These are phyloP conservation scores for Diaporthe citri DNA, from an alignment of 2,329 filamentous ascomycete species.

Conservation along the genomic window DNA sequence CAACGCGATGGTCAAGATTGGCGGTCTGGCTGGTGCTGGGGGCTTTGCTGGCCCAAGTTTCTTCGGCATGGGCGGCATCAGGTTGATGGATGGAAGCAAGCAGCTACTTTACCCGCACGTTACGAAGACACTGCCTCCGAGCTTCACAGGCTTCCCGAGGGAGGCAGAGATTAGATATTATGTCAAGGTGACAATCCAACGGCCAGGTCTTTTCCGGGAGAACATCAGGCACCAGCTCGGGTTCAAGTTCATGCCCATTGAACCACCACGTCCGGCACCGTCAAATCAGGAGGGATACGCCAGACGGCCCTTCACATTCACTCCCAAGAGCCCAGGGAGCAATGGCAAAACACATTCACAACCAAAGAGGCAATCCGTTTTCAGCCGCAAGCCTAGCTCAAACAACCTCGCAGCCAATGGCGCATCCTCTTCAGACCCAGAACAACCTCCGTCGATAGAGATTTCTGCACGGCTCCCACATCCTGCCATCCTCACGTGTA, in stretches of 20 bases:
- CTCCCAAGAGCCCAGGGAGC: slow-evolving; percentile 53
- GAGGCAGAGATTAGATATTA: slow-evolving; percentile 94
- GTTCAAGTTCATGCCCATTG: slow-evolving; percentile 92
- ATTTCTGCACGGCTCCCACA: slow-evolving; percentile 84
- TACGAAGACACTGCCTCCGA: slow-evolving; percentile 88
- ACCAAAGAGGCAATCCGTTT: slow-evolving; percentile 60
- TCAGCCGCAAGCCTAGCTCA: slow-evolving; percentile 40
- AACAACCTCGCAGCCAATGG: slow-evolving; percentile 20
- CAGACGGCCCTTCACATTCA: slow-evolving; percentile 74
- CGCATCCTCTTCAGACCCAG: slow-evolving; percentile 7
- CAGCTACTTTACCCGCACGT: slow-evolving; percentile 78
- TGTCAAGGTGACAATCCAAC: slow-evolving; percentile 92
- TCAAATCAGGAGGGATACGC: slow-evolving; percentile 87
- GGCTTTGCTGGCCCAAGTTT: slow-evolving; percentile 61
- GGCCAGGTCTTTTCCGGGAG: slow-evolving; percentile 90
- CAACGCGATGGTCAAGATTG: slow-evolving; percentile 65
- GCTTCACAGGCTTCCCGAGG: slow-evolving; percentile 85
- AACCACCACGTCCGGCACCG: slow-evolving; percentile 79
- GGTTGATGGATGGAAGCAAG: slow-evolving; percentile 73
- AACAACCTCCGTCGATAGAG: slow-evolving; percentile 78
- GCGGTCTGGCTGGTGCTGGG: slow-evolving; percentile 66
- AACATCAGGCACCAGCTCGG: slow-evolving; percentile 79
- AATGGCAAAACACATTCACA: slow-evolving; percentile 37
- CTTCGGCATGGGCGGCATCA: slow-evolving; percentile 65
- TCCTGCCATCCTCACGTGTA: slow-evolving; percentile 90